Evolutionary conservation across 2,329 filamentous ascomycete species (phyloP), one percentile per base, ranked within the genome.

Genomic region (Claviceps cyperi): DNA sequence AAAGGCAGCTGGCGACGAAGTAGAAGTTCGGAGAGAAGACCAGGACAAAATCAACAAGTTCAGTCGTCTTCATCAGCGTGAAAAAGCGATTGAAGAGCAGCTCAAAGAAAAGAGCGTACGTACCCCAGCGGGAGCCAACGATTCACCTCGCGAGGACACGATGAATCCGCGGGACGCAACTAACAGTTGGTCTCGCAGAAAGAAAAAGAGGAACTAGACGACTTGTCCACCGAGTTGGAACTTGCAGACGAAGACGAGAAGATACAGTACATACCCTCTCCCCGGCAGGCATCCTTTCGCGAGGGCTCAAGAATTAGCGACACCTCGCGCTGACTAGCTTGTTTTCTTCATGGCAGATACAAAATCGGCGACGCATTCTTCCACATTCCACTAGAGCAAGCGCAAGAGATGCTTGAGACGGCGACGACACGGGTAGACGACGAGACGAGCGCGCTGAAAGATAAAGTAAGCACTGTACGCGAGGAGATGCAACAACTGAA

Each of bases 1-100:
- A 69, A 40, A 50, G 19, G 83, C 81, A 52, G 74, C 81, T 19
- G 77, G 80, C 54, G 85, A 92, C 57, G 92, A 98, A 64, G 84
- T 89, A 59, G 86, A 96, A 68, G 92, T 98, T 52, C 86, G 92
- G 53, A 85, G 90, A 62, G 90, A 97, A 66, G 92, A 98, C 65
- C 92, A 98, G 68, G 90, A 97, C 71, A 94, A 92, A 71, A 98
- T 98, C 79, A 98, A 98, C 71, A 84, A 82, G 56, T 98, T 98
- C 75, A 96, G 90, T 67, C 83, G 89, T 43, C 74, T 98, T 55
- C 92, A 98, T 66, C 88, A 94, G 64, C 84, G 86, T 48, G 86
- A 95, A 65, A 75, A 84, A 36, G 68, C 75, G 3, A 66, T 97
- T 3, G 83, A 94, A 63, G 89, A 94, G 46, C 81, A 92, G 59